A percentile compares a stretch with the other conserved stretches of the same genome.
These are phyloP conservation scores for Cunninghamia lanceolata DNA, from an alignment of 75 land plant genomes.

Conservation along the genomic window DNA sequence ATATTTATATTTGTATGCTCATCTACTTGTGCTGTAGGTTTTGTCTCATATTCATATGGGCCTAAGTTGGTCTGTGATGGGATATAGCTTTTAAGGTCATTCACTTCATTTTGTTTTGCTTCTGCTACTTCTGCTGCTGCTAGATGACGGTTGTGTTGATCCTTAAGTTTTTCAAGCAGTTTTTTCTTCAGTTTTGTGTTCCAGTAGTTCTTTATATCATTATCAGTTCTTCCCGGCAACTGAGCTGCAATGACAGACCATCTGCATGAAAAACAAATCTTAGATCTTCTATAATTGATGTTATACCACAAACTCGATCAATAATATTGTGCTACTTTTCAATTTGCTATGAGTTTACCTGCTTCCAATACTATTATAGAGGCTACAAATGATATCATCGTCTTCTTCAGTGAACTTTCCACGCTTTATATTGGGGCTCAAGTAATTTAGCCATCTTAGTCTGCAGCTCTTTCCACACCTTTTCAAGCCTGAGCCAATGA, in stretches of 20 bases:
- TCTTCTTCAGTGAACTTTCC: conserved; percentile 70
- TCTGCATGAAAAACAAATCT: neutral
- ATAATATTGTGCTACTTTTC: too few relatives aligned
- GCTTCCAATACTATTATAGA: conserved; percentile 49
- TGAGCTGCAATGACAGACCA: conserved; percentile 17
- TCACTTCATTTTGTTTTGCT: neutral
- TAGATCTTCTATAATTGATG: neutral
- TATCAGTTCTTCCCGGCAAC: conserved; percentile 18
- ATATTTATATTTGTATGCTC: neutral
- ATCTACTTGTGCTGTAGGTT: neutral
- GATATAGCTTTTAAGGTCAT: neutral
- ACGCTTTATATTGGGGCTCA: conserved; percentile 72
- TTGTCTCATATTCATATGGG: neutral
- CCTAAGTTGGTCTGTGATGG: neutral
- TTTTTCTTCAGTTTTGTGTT: conserved; percentile 16
- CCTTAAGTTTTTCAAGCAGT: neutral
- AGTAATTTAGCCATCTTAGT: conserved; percentile 73
- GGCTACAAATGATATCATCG: conserved; percentile 50
- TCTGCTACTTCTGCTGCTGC: neutral
- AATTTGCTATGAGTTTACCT: conserved; percentile 9
- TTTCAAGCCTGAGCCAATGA: conserved; percentile 33
- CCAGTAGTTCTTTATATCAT: conserved; percentile 17
- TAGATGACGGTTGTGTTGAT: neutral
- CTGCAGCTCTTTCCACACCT: conserved; percentile 85
- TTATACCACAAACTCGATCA: neutral